Evolutionary conservation across 1,284 basidiomycete genomes (phyloP), one percentile per base, ranked within the genome.

Genomic region (Vanrija pseudolonga): DNA sequence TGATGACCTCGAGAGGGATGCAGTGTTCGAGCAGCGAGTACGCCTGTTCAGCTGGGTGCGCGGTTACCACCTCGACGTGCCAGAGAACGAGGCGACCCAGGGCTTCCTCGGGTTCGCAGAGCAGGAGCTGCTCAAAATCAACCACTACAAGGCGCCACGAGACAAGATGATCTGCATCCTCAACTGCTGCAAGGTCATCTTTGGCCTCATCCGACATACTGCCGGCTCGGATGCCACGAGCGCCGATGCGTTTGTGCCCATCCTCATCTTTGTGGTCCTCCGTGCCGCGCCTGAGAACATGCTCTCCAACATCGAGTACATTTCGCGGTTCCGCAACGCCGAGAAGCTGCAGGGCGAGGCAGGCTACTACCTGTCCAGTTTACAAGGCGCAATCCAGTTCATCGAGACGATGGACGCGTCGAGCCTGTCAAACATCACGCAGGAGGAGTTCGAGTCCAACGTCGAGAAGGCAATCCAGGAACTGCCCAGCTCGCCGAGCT

Each of bases 101-200:
- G 93, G 94, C 0, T 98, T 98, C 74, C 74, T 97, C 54, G 86
- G 91, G 77, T 98, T 98, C 72, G 94, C 94, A 0, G 85, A 92
- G 68, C 90, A 95, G 82, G 90, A 97, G 75, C 79, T 98, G 45
- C 77, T 92, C 67, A 98, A 97, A 81, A 89, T 98, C 64, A 98
- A 97, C 71, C 92, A 97, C 73, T 98, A 98, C 80, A 98, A 98
- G 74, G 95, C 95, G 19, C 95, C 95, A 11, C 82, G 95, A 45
- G 95, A 98, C 77, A 98, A 98, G 78, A 81, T 98, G 59, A 98
- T 98, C 57, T 98, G 96, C 77, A 89, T 98, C 45, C 79, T 98
- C 46, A 98, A 98, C 71, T 90, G 86, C 77, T 98, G 94, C 85
- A 98, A 98, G 80, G 93, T 98, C 76, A 98, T 98, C 69, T 98